Evolutionary conservation across 768 basidiomycete species (phyloP), one percentile per base, ranked within the genome.

Genomic region (Paxillus rubicundulus): DNA sequence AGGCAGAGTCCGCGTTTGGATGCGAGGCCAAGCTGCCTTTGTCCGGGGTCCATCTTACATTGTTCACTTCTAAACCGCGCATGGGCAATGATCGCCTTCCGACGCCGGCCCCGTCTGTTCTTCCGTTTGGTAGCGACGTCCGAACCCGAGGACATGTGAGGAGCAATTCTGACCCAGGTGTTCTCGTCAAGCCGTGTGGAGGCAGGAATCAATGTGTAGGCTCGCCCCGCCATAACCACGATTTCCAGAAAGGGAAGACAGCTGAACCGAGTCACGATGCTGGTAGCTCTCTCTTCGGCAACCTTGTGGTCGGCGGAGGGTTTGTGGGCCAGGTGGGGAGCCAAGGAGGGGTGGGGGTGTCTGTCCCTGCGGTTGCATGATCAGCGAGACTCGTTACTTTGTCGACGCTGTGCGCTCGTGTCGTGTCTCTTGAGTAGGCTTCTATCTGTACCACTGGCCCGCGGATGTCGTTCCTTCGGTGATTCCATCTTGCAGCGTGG

Each of bases 21-120:
- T 45, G 49, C 30, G 60, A 63, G 2, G 57, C 60, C n/a, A 52
- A 52, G 3, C 14, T 66, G 10, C 64, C 64, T 3, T 51, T 65
- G 5, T 16, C 16, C 3, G 10, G 9, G 17, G 40, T 5, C 5
- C 30, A 4, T 38, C n/a, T 10, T 18, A n/a, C 37, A n/a, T 38
- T n/a, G 13, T 33, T n/a, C 37, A 7, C 37, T n/a, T 0, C n/a
- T 6, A n/a, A 38, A 17, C 8, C n/a, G n/a, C 17, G 37, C 9
- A 38, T 12, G 12, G 14, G 33, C 7, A 13, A 33, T 4, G 33
- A 33, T 9, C 12, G 10, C 33, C 12, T 33, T 5, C 33, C 33
- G 9, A 32, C 30, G 7, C 30, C 30, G 9, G 10, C 30, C 12
- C 10, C 30, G 30, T 9, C 30, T 32, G 33, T 10, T 30, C 6